Percentiles rank a stretch among this genome's conserved stretches.
phyloP scores from a whole-genome alignment of 306 rosid species.

The Macrotyloma uniflorum region DNA sequence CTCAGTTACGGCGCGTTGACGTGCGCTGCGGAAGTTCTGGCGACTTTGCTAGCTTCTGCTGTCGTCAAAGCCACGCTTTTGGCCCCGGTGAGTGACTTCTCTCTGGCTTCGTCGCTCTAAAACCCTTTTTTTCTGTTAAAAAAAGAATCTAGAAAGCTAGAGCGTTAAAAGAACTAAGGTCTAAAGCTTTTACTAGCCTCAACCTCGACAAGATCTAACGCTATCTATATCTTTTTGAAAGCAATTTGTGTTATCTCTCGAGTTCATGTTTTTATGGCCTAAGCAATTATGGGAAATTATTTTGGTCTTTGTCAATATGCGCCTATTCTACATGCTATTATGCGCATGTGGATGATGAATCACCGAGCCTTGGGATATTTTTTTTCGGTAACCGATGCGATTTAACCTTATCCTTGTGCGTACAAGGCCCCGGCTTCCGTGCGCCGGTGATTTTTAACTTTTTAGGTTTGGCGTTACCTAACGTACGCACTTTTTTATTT shows the following conservation, averaged over 20 bases:
- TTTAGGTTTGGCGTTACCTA: constrained; percentile 37
- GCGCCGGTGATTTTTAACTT: constrained; percentile 33
- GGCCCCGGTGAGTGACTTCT: constrained; percentile 54
- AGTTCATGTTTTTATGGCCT: constrained; percentile 20
- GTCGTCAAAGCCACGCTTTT: constrained; percentile 62
- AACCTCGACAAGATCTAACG: constrained; percentile 35
- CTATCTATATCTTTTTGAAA: constrained; percentile 32
- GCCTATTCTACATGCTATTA: constrained; percentile 20
- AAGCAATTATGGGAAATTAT: constrained; percentile 12
- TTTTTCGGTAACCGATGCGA: not conserved
- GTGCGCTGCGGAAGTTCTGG: constrained; percentile 62
- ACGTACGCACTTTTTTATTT: constrained; percentile 16
- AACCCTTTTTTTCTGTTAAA: not conserved
- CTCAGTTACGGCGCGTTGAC: constrained; percentile 56
- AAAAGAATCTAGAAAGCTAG: not conserved
- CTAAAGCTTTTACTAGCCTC: not conserved
- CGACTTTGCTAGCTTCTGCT: constrained; percentile 64
- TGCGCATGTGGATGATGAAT: constrained; percentile 16
- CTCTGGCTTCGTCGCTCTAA: not conserved
- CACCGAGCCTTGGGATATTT: not conserved
- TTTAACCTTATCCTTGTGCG: not conserved
- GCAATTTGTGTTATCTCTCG: constrained; percentile 19
- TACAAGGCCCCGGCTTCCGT: not conserved
- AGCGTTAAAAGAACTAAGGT: not conserved
- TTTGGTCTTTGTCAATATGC: constrained; percentile 30